Percentiles rank a stretch among this genome's conserved stretches.
phyloP scores from a whole-genome alignment of 495 filamentous ascomycete genomes.

The Penicillium mononematosum region DNA sequence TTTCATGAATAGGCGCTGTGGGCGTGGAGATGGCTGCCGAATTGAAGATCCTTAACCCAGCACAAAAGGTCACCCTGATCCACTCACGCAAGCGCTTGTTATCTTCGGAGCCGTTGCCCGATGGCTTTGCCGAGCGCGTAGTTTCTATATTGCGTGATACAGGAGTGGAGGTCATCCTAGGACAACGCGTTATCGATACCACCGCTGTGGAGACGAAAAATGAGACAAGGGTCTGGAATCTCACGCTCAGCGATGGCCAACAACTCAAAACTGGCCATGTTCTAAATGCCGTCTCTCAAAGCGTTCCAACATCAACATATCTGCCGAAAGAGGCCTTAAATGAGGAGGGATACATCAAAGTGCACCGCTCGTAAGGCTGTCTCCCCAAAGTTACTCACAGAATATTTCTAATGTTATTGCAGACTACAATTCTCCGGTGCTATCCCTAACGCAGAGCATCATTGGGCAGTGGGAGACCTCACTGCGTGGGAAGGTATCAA shows the following conservation, averaged over 20 bases:
- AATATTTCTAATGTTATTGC: neutral
- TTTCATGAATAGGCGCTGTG: conserved; percentile 52
- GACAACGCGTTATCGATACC: conserved; percentile 44
- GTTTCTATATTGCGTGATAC: conserved; percentile 49
- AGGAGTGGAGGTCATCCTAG: conserved; percentile 57
- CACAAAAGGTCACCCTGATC: conserved; percentile 60
- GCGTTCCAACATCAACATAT: conserved; percentile 53
- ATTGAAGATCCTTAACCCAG: conserved; percentile 57
- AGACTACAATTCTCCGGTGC: conserved; percentile 46
- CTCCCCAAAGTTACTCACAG: neutral
- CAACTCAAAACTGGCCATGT: conserved; percentile 54
- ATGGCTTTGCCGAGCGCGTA: conserved; percentile 58
- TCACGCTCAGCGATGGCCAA: conserved; percentile 56
- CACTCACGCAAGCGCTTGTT: conserved; percentile 63
- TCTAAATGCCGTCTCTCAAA: conserved; percentile 58
- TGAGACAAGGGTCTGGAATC: conserved; percentile 46
- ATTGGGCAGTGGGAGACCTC: conserved; percentile 56
- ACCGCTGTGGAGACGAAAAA: conserved; percentile 27
- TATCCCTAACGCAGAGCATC: conserved; percentile 51
- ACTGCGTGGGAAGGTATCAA: conserved; percentile 65
- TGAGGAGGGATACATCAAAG: conserved; percentile 56
- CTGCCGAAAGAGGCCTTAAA: conserved; percentile 49
- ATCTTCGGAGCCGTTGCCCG: conserved; percentile 64
- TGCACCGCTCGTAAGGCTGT: conserved; percentile 39
- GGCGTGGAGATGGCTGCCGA: conserved; percentile 73